A percentile compares a stretch with the other conserved stretches of the same genome.
Conservation (phyloP, 139 green algal genomes). For the Pseudopediastrum boryanum region DNA sequence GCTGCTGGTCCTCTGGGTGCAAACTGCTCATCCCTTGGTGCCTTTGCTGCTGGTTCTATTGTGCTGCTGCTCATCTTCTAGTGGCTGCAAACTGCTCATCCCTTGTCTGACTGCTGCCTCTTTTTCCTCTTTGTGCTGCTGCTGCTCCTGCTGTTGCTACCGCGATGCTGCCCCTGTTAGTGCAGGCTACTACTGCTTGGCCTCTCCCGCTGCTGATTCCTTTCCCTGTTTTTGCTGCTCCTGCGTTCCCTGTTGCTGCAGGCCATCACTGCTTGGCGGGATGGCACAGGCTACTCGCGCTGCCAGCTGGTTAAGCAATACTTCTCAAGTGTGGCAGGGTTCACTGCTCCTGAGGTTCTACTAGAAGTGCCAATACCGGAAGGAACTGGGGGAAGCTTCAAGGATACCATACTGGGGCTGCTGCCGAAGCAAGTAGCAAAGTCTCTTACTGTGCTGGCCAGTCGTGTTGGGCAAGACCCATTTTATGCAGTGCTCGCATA, state of each 20-base stretch:
- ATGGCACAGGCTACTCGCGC: conserved; percentile 69
- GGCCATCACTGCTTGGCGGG: conserved; percentile 80
- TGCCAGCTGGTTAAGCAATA: conserved; percentile 78
- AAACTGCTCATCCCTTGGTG: too few species aligned
- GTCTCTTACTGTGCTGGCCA: conserved; percentile 35
- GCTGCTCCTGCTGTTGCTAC: not conserved
- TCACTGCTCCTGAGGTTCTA: conserved; percentile 67
- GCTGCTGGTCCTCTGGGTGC: too few species aligned
- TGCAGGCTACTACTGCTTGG: not conserved
- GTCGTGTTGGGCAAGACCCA: conserved; percentile 53
- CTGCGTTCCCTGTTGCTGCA: conserved; percentile 14
- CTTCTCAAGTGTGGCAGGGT: conserved; percentile 72
- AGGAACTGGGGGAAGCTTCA: not conserved
- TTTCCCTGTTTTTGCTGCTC: too few species aligned
- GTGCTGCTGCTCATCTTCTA: too few species aligned
- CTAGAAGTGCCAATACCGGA: conserved; percentile 49
- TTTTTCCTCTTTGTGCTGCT: not conserved
- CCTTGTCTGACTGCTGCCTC: not conserved
- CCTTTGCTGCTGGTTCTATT: too few species aligned
- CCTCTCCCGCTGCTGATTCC: not conserved
- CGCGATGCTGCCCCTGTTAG: not conserved
- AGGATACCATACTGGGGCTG: conserved; percentile 17
- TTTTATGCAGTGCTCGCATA: conserved; percentile 86
- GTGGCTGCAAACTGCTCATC: not conserved
- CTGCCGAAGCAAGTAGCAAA: conserved; percentile 32